A percentile compares a stretch with the other conserved stretches of the same genome.
Evolutionary conservation across 148 eudicot genomes (phyloP).

Genomic region (Fagopyrum tataricum): DNA sequence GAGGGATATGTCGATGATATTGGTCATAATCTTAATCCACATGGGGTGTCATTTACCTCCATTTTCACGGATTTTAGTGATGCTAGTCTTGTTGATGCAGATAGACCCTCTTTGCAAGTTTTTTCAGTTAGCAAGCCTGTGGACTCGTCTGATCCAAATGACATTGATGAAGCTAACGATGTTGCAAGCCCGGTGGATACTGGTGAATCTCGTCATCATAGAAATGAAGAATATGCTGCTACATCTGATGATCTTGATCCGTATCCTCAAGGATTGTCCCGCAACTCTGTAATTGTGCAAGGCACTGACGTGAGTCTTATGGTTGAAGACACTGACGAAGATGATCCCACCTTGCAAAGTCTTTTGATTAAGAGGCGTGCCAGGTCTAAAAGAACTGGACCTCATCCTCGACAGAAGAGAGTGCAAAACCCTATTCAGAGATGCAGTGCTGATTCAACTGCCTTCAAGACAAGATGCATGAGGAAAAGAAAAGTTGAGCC

Average conservation of each 20-base stretch:
- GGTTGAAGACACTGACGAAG: constrained; percentile 21
- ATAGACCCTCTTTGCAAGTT: neutral
- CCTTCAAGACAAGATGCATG: constrained; percentile 15
- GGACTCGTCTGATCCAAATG: neutral
- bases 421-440: constrained; percentile 42
- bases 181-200: neutral
- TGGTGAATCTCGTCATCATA: constrained; percentile 1
- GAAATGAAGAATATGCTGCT: neutral
- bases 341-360: constrained; percentile 19
- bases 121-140: neutral
- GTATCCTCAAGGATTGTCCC: neutral
- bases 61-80: constrained; percentile 1
- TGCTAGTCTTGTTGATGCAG: neutral
- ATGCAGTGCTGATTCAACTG: constrained; percentile 36
- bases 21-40: neutral
- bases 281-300: neutral
- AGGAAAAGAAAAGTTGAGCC: constrained; percentile 28
- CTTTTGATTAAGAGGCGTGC: constrained; percentile 15
- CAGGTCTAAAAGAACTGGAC: constrained; percentile 21
- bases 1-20: neutral
- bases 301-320: constrained; percentile 16
- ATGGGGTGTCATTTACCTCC: neutral
- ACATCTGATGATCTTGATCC: neutral
- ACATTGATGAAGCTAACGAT: neutral
- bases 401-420: constrained; percentile 33